Base-by-base conservation (phyloP, 768 basidiomycete species). In the Termitomyces sp. region DNA sequence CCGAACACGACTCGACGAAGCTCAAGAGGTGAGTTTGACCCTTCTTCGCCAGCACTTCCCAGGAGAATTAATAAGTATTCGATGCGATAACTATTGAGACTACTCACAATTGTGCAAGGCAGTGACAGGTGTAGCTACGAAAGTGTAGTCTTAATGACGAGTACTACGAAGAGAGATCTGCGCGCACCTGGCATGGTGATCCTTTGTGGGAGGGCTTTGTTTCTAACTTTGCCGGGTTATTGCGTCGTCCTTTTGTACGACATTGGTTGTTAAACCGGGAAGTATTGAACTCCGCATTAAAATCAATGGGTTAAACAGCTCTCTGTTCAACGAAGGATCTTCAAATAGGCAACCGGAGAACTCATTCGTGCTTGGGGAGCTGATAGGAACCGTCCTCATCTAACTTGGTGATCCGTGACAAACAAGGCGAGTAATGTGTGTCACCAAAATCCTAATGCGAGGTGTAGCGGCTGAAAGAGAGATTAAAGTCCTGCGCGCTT, bases 51-150 rank as follows among this genome's bases (percentile, higher is more conserved):
- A 74, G 64, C 54, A 69, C 75, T 76, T 57, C 13, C 56, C 22
- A 55, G 53, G 41, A 20, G 26, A 57, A 27, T 43, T 31, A 48
- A 18, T 58, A 16, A 47, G 8, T 49, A 39, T 27, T 47, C 14
- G 26, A 37, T 18, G 18, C 5, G 22, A 13, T 22, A 24, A 36
- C 14, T 22, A 34, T 20, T 3, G 6, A 31, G 20, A 2, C 37
- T 39, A n/a, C 77, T 64, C 59, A 78, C 84, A 70, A 67, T 85
- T 85, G 67, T 86, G 67, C 53, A 77, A 63, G 4, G 58, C 55
- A 20, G 74, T 75, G 20, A 67, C 64, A 48, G 65, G 60, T 69
- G 59, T 53, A 29, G 44, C 53, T 59, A 46, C 26, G 22, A 47
- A 53, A 56, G 29, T 43, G 36, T 10, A 26, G 16, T 24, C 20